Conservation (phyloP, 2,329 filamentous ascomycete species). For the Blumeriella jaapii region DNA sequence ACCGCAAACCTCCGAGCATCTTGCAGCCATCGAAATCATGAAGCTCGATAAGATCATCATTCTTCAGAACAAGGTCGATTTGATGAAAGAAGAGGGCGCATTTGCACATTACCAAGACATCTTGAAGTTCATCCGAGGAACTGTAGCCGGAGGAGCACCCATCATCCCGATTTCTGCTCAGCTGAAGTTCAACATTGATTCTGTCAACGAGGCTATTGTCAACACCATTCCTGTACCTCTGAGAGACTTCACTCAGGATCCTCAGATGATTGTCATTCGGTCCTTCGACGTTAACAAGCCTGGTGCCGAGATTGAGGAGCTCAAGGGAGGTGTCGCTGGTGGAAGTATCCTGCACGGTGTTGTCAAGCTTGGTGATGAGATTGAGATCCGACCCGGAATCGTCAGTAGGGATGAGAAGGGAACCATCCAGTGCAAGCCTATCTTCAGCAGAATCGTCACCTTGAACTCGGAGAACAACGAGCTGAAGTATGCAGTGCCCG, state of each 20-base stretch:
- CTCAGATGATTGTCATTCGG: constrained; percentile 98
- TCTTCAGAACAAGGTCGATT: constrained; percentile 97
- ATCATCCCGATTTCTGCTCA: constrained; percentile 96
- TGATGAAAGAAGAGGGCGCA: constrained; percentile 94
- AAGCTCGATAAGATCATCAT: constrained; percentile 99
- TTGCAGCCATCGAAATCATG: constrained; percentile 99
- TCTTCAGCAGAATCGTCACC: constrained; percentile 89
- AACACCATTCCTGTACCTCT: constrained; percentile 87
- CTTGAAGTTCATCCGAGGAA: constrained; percentile 95
- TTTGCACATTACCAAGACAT: constrained; percentile 94
- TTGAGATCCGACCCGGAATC: constrained; percentile 97
- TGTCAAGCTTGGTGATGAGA: constrained; percentile 92
- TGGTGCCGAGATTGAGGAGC: constrained; percentile 93
- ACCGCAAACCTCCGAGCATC: constrained; percentile 95
- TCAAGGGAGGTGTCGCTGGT: constrained; percentile 98
- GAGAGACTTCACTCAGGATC: constrained; percentile 81
- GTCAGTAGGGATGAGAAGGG: constrained; percentile 91
- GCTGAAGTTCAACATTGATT: constrained; percentile 99
- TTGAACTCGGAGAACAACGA: constrained; percentile 98
- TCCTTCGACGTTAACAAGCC: constrained; percentile 99
- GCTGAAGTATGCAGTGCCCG: constrained; percentile 94
- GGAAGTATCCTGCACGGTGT: constrained; percentile 94
- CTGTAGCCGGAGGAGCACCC: constrained; percentile 85
- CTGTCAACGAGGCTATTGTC: constrained; percentile 91
- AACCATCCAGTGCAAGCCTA: constrained; percentile 90